These are phyloP conservation scores for Aspergillus sp. DNA, from an alignment of 2,329 filamentous ascomycete genomes.

Conservation along the genomic window DNA sequence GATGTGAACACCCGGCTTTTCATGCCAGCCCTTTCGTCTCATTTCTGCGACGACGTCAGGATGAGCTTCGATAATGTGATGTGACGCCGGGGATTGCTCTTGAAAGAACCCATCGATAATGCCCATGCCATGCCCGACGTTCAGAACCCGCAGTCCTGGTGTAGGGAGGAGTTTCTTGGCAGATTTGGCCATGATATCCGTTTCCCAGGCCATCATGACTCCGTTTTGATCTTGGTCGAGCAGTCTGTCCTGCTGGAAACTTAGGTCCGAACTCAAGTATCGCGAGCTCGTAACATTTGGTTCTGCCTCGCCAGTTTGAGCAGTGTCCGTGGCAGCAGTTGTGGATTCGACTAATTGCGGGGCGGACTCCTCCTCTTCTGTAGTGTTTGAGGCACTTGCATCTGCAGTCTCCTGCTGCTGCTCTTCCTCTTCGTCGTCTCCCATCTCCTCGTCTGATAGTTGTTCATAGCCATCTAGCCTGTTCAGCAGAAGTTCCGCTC, in stretches of 20 bases:
- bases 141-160: constrained; percentile 69
- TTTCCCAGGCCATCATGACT: constrained; percentile 95
- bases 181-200: constrained; percentile 77
- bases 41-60: constrained; percentile 71
- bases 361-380: constrained; percentile 22
- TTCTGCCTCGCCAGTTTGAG: constrained; percentile 17
- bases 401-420: constrained; percentile 22
- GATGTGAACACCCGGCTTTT: constrained; percentile 59
- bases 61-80: constrained; percentile 87
- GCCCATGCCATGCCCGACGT: constrained; percentile 89
- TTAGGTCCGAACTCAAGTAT: constrained; percentile 68
- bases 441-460: constrained; percentile 54
- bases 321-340: constrained; percentile 4
- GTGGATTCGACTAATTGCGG: constrained; percentile 27
- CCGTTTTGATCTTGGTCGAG: constrained; percentile 76
- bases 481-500: constrained; percentile 83
- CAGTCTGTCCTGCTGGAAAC: constrained; percentile 65
- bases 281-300: constrained; percentile 60
- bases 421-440: constrained; percentile 32
- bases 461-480: constrained; percentile 79
- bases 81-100: constrained; percentile 63
- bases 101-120: constrained; percentile 80
- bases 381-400: constrained; percentile 28
- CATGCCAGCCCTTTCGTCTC: constrained; percentile 66
- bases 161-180: constrained; percentile 66